phyloP scores from a whole-genome alignment of 805 yeast species.

The Metschnikowia matae region DNA sequence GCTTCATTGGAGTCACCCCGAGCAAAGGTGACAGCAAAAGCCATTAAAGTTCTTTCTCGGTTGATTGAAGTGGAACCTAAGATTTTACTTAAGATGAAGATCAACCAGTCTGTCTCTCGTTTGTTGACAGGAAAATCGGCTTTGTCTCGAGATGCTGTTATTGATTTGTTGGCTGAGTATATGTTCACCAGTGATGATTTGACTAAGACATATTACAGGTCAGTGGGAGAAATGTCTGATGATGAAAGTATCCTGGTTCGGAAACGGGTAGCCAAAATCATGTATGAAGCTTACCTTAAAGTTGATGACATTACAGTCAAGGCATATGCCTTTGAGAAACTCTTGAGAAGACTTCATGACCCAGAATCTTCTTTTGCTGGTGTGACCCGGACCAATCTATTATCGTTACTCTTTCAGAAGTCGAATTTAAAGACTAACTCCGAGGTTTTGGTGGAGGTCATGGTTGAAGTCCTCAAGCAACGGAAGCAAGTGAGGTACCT shows the following conservation, averaged over 20 bases:
- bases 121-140: conserved; percentile 61
- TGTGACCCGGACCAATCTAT: conserved; percentile 33
- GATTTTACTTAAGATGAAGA: conserved; percentile 45
- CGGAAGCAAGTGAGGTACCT: conserved; percentile 24
- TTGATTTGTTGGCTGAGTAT: conserved; percentile 58
- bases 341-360: conserved; percentile 59
- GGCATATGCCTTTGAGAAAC: conserved; percentile 44
- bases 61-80: conserved; percentile 51
- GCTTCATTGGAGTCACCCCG: conserved; percentile 26
- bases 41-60: conserved; percentile 58
- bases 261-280: conserved; percentile 53
- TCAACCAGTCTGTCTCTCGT: conserved; percentile 49
- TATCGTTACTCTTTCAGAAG: conserved; percentile 21
- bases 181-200: conserved; percentile 41
- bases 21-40: conserved; percentile 43
- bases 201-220: conserved; percentile 45
- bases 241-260: conserved; percentile 67
- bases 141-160: conserved; percentile 69
- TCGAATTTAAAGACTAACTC: neutral
- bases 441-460: neutral
- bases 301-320: conserved; percentile 29
- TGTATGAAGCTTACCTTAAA: conserved; percentile 43
- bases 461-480: neutral
- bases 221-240: conserved; percentile 45
- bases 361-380: conserved; percentile 56